phyloP scores from a whole-genome alignment of 2,329 filamentous ascomycete species.

The Colletotrichum euphorbiae region DNA sequence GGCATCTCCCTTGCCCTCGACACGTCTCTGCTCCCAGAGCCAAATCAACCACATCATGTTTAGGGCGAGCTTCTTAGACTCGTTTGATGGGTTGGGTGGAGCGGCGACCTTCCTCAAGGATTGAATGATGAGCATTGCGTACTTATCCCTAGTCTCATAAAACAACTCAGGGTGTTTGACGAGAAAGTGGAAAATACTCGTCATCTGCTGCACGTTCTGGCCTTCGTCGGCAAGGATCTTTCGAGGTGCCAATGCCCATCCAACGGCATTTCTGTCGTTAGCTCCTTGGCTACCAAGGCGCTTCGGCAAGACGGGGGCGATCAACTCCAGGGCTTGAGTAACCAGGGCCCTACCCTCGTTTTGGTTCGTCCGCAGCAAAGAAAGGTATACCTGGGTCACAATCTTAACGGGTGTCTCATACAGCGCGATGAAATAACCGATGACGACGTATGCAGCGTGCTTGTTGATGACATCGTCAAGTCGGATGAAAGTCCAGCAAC shows the following conservation, averaged over 20 bases:
- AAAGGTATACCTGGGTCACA: constrained; percentile 93
- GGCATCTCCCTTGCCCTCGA: constrained; percentile 67
- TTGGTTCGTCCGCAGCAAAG: constrained; percentile 90
- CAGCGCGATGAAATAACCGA: constrained; percentile 96
- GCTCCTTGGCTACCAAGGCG: constrained; percentile 73
- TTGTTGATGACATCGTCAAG: constrained; percentile 99
- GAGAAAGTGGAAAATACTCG: constrained; percentile 96
- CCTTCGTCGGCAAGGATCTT: constrained; percentile 94
- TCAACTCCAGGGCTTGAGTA: constrained; percentile 90
- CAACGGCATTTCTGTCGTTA: constrained; percentile 75
- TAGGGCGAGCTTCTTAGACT: constrained; percentile 90
- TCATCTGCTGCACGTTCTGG: constrained; percentile 94
- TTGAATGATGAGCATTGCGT: constrained; percentile 87
- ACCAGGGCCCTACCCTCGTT: constrained; percentile 93
- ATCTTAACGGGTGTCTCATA: constrained; percentile 98
- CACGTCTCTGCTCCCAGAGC: constrained; percentile 89
- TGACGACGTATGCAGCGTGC: constrained; percentile 95
- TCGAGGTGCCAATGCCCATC: constrained; percentile 91
- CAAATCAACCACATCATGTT: constrained; percentile 92
- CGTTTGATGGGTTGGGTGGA: constrained; percentile 85
- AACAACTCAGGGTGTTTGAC: constrained; percentile 93
- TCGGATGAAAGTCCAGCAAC: constrained; percentile 97
- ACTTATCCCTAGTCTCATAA: constrained; percentile 93
- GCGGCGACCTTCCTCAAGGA: constrained; percentile 89
- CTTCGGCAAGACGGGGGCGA: constrained; percentile 93